Evolutionary conservation across 2,329 filamentous ascomycete species (phyloP).

Genomic region (Aspergillus ustus): DNA sequence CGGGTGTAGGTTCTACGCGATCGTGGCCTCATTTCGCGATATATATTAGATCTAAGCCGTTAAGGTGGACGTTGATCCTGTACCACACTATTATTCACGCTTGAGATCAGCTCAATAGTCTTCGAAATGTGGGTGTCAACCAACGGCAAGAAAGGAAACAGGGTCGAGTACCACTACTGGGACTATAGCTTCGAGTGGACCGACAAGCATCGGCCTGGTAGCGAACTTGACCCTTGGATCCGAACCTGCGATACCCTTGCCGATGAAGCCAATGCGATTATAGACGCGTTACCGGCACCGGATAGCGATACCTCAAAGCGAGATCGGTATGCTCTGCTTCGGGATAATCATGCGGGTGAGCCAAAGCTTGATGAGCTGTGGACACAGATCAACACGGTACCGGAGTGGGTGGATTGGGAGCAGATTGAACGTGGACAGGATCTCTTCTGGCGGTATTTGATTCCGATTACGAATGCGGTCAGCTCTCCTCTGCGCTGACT

Average conservation of each 20-base stretch:
- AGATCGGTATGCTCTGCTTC: conserved; percentile 68
- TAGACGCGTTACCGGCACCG: conserved; percentile 1
- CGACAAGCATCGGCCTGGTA: conserved; percentile 3
- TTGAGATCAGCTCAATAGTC: too few relatives aligned
- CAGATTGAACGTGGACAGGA: conserved; percentile 75
- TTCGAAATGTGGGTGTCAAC: conserved; percentile 1
- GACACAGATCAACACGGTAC: conserved; percentile 68
- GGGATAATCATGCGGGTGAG: conserved; percentile 61
- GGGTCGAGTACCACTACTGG: conserved; percentile 15
- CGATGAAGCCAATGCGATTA: conserved; percentile 8
- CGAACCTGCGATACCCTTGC: conserved; percentile 13
- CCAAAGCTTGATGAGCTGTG: conserved; percentile 64
- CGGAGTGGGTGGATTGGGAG: conserved; percentile 76
- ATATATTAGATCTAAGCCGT: background rate
- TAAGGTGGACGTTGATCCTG: background rate
- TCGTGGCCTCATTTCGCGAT: background rate
- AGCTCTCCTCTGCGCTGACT: background rate
- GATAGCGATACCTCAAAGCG: background rate
- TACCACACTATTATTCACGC: background rate
- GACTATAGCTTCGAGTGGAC: conserved; percentile 19
- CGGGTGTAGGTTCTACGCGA: background rate
- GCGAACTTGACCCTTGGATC: conserved; percentile 7
- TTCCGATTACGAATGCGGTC: conserved; percentile 63
- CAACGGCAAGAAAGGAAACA: conserved; percentile 10
- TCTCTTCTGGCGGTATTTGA: conserved; percentile 76